Evolutionary conservation across 306 rosid genomes (phyloP).

Genomic region (Glycine soja): DNA sequence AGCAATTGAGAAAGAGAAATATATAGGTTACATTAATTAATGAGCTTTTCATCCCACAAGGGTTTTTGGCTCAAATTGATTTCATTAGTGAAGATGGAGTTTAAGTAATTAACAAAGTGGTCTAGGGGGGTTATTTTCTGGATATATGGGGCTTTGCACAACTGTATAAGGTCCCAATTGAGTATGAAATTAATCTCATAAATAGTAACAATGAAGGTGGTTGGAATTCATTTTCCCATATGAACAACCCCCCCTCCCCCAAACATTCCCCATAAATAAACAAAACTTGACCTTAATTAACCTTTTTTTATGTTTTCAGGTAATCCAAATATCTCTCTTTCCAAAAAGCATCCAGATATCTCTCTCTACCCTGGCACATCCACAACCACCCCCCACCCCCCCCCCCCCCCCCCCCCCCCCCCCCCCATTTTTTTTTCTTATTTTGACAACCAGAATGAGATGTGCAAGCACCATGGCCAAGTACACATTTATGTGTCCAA

Average conservation of each 20-base stretch:
- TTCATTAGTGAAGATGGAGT: constrained; percentile 6
- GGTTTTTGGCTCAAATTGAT: constrained; percentile 12
- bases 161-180: constrained; percentile 61
- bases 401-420: too few relatives aligned
- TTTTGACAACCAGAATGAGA: constrained; percentile 41
- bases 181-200: constrained; percentile 50
- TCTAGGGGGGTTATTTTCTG: background rate
- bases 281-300: background rate
- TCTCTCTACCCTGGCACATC: constrained; percentile 39
- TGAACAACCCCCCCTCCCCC: background rate
- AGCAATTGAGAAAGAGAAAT: background rate
- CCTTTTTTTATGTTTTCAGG: constrained; percentile 22
- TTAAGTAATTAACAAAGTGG: constrained; percentile 6
- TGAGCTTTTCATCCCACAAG: background rate
- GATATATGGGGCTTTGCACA: constrained; percentile 39
- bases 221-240: constrained; percentile 45
- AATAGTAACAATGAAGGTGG: constrained; percentile 49
- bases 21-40: constrained; percentile 41
- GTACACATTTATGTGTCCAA: background rate
- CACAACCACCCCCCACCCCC: constrained; percentile 27
- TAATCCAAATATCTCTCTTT: constrained; percentile 49
- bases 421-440: constrained; percentile 7
- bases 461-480: constrained; percentile 29
- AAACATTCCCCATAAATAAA: background rate
- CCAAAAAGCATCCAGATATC: constrained; percentile 39